Evolutionary conservation across 768 basidiomycete species (phyloP).

Genomic region (Lyophyllum shimeji): DNA sequence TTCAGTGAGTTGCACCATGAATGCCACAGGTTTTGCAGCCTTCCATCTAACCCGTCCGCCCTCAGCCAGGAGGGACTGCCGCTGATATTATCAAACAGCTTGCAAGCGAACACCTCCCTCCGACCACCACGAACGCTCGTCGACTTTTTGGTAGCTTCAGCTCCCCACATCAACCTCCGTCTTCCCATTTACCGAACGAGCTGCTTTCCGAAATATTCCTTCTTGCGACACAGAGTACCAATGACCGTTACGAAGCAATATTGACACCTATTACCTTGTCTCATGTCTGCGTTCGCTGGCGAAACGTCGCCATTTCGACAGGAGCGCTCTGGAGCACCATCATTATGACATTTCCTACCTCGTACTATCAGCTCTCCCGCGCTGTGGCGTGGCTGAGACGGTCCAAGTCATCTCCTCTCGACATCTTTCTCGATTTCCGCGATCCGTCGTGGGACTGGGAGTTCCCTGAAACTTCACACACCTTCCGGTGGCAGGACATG

Average conservation of each 20-base stretch:
- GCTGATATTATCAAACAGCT: constrained; percentile 13
- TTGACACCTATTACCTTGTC: constrained; percentile 35
- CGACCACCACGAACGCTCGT: constrained; percentile 12
- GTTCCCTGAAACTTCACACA: constrained; percentile 41
- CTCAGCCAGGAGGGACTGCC: not conserved
- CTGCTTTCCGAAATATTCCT: constrained; percentile 34
- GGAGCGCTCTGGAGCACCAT: constrained; percentile 53
- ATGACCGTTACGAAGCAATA: constrained; percentile 24
- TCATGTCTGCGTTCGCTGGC: constrained; percentile 53
- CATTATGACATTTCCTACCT: constrained; percentile 42
- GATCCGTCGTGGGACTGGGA: constrained; percentile 59
- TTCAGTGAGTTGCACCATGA: not conserved
- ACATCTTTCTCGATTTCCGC: constrained; percentile 57
- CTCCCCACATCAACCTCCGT: constrained; percentile 3
- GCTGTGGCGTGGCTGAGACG: constrained; percentile 38
- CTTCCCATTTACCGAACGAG: constrained; percentile 33
- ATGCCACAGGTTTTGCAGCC: not conserved
- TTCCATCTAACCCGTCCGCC: not conserved
- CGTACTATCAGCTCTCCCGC: constrained; percentile 34
- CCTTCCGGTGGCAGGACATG: constrained; percentile 43
- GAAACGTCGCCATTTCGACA: constrained; percentile 43
- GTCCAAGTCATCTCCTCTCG: constrained; percentile 46
- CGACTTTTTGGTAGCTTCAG: constrained; percentile 19
- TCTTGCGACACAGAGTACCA: constrained; percentile 24
- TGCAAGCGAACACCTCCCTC: constrained; percentile 13